Base-by-base conservation (phyloP, 129 eudicot genomes). In the Flaveria bidentis region DNA sequence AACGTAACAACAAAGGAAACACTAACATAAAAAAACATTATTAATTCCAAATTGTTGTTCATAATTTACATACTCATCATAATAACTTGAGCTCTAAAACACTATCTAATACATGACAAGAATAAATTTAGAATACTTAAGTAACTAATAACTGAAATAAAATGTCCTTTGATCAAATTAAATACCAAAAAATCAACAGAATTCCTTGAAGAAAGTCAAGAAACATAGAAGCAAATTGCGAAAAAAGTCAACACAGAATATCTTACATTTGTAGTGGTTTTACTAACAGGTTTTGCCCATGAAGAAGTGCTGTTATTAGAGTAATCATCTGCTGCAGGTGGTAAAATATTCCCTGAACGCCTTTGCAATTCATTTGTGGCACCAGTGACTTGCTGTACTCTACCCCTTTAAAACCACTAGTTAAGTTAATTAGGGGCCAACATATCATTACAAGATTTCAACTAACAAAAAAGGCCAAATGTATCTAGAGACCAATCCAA, bases 281-380 rank as follows among this genome's bases (percentile, higher is more conserved):
- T 93, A 76, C 73, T 74, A 76, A 77, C 50, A 72, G 96, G 92
- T 72, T 91, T 95, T 66, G 69, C 89, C 15, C 83, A 79, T 25
- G 88, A 78, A 73, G 84, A 70, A 62, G 85, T 69, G 81, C 86
- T 76, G 76, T 82, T 86, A 86, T 80, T 86, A 83, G 81, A 83
- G 83, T 79, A 83, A 11, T 95, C 99, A 85, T 95, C 97, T 56
- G 84, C 84, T 51, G 99, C 94, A 51, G 99, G 96, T 82, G 99
- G 99, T 75, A 95, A 84, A 18, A 86, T 76, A 82, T 52, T 83
- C 61, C 99, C 99, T 7, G 92, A 84, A 22, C 96, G 94, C 64
- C 89, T 83, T 83, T 89, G 97, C 82, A 60, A 82, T 58, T 88
- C 89, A 77, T 80, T 83, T 87, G 91, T 80, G 58, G 86, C 80